Conservation (phyloP, 345 rosid species). For the Mercurialis annua region DNA sequence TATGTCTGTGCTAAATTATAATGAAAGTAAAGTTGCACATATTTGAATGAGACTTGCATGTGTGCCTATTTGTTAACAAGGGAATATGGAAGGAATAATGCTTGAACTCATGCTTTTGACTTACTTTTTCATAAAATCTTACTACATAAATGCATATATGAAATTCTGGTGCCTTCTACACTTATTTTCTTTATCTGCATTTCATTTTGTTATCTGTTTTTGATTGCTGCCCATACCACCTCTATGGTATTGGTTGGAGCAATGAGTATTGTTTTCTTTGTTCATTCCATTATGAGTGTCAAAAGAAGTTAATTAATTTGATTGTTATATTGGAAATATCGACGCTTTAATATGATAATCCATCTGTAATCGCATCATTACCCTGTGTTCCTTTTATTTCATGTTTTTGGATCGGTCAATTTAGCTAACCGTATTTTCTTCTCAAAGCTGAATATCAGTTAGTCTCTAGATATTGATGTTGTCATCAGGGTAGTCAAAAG, state of each 20-base stretch:
- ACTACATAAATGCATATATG: background rate
- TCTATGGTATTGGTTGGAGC: background rate
- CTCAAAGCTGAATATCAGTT: background rate
- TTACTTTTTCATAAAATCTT: no score
- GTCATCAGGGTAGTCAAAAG: no score
- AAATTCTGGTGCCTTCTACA: background rate
- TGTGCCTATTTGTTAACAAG: background rate
- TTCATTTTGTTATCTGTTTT: background rate
- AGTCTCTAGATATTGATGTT: no score
- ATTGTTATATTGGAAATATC: background rate
- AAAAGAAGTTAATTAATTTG: background rate
- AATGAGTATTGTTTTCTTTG: background rate
- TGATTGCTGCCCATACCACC: background rate
- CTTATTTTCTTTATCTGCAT: background rate
- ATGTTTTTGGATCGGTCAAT: background rate
- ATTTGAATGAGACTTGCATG: background rate
- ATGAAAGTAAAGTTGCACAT: background rate
- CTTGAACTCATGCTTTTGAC: background rate
- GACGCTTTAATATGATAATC: background rate
- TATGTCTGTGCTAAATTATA: background rate
- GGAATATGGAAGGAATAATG: background rate
- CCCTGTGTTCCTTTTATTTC: background rate
- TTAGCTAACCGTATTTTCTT: background rate
- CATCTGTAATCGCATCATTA: background rate
- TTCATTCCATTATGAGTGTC: background rate